A percentile compares a stretch with the other conserved stretches of the same genome.
These are phyloP conservation scores for Neurospora intermedia DNA, from an alignment of 495 filamentous ascomycete species.

Conservation along the genomic window DNA sequence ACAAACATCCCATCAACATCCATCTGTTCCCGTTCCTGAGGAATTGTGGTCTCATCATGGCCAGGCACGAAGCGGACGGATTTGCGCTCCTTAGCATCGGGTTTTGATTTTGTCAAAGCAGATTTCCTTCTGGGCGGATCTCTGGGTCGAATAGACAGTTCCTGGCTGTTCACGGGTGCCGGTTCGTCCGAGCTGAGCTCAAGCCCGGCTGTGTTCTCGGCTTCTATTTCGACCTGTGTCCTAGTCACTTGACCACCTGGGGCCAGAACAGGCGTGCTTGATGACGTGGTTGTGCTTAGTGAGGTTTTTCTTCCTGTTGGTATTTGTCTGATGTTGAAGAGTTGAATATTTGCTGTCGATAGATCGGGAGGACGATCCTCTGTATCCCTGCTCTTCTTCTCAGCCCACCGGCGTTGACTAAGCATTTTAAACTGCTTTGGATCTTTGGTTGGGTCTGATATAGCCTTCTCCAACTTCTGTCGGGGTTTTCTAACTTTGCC, in stretches of 20 bases:
- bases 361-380: constrained; percentile 18
- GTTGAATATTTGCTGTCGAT: not conserved
- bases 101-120: not conserved
- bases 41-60: constrained; percentile 8
- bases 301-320: not conserved
- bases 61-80: constrained; percentile 29
- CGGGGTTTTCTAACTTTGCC: constrained; percentile 16
- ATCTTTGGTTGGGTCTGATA: constrained; percentile 24
- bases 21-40: constrained; percentile 18
- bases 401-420: constrained; percentile 10
- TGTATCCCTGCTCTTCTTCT: constrained; percentile 12
- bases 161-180: not conserved
- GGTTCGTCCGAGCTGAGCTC: not conserved
- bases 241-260: not conserved
- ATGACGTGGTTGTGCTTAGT: not conserved
- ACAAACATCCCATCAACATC: constrained; percentile 7
- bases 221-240: not conserved
- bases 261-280: not conserved
- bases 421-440: constrained; percentile 19
- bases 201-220: not conserved
- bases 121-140: not conserved
- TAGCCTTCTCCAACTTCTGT: constrained; percentile 12
- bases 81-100: constrained; percentile 20
- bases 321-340: constrained; percentile 5
- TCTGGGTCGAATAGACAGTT: not conserved